Percentiles rank a stretch among this genome's conserved stretches.
These are phyloP conservation scores for Athelia psychrophila DNA, from an alignment of 1,284 basidiomycete species.

Conservation along the genomic window DNA sequence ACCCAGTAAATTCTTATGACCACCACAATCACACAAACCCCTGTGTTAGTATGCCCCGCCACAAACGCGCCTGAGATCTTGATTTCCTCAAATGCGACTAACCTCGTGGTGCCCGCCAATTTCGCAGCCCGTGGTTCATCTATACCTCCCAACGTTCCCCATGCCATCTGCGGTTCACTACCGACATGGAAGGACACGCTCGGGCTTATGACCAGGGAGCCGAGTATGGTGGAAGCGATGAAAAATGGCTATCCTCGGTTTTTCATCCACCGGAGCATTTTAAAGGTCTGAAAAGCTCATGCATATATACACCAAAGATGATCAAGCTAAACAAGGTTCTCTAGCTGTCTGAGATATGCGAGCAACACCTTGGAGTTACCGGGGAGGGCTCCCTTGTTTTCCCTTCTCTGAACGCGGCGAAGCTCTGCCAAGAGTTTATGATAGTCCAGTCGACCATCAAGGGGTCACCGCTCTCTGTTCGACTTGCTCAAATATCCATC, in stretches of 20 bases:
- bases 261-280: slow-evolving; percentile 89
- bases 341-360: slow-evolving; percentile 76
- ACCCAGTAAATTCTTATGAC: no score
- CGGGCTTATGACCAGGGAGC: slow-evolving; percentile 91
- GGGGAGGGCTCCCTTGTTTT: slow-evolving; percentile 80
- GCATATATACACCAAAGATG: background rate
- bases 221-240: slow-evolving; percentile 81
- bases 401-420: slow-evolving; percentile 70
- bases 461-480: slow-evolving; percentile 59
- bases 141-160: slow-evolving; percentile 69
- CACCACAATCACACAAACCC: no score
- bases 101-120: no score
- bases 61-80: no score
- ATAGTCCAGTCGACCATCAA: slow-evolving; percentile 45
- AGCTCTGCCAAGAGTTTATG: slow-evolving; percentile 76
- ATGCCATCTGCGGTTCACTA: slow-evolving; percentile 96
- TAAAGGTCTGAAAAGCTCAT: slow-evolving; percentile 57
- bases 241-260: slow-evolving; percentile 94
- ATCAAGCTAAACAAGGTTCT: background rate
- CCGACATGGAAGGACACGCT: slow-evolving; percentile 94
- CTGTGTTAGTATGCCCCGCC: no score
- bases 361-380: slow-evolving; percentile 70
- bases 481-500: slow-evolving; percentile 73
- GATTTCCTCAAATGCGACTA: no score
- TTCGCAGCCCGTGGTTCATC: slow-evolving; percentile 40